These are phyloP conservation scores for Dactylis glomerata DNA, from an alignment of 176 grass and related monocot genomes.

Conservation along the genomic window DNA sequence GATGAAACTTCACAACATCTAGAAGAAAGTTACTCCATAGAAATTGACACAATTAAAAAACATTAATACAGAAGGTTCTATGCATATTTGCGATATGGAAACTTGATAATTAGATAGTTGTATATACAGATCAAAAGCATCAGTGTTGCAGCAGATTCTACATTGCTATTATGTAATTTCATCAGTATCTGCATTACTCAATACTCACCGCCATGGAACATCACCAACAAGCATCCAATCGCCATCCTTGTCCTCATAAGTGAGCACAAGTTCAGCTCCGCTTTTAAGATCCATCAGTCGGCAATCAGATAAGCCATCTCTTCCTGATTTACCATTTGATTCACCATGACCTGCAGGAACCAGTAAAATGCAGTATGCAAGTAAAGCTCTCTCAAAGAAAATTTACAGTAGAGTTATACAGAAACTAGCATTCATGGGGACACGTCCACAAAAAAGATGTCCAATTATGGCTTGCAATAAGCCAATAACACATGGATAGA, in stretches of 20 bases:
- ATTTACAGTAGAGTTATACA: slow-evolving; percentile 1
- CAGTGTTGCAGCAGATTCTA: neutral
- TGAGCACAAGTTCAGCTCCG: slow-evolving; percentile 64
- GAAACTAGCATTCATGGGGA: neutral
- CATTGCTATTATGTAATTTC: slow-evolving; percentile 9
- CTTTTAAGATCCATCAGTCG: slow-evolving; percentile 56
- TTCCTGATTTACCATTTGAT: slow-evolving; percentile 42
- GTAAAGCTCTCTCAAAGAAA: slow-evolving; percentile 8
- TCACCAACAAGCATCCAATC: slow-evolving; percentile 95
- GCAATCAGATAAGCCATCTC: slow-evolving; percentile 44
- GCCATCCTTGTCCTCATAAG: slow-evolving; percentile 80
- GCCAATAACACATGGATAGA: slow-evolving; percentile 6
- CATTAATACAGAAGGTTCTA: neutral
- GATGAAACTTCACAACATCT: neutral
- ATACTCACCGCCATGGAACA: slow-evolving; percentile 72
- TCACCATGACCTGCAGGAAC: slow-evolving; percentile 45
- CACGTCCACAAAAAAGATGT: neutral
- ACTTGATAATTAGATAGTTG: neutral
- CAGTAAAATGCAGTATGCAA: slow-evolving; percentile 12
- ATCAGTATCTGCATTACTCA: slow-evolving; percentile 11
- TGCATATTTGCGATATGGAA: neutral
- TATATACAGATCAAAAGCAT: neutral
- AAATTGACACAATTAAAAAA: neutral
- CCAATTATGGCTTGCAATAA: slow-evolving; percentile 9
- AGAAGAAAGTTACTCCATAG: neutral